phyloP scores from a whole-genome alignment of 2,329 filamentous ascomycete genomes.

The Cordyceps pruinosa region DNA sequence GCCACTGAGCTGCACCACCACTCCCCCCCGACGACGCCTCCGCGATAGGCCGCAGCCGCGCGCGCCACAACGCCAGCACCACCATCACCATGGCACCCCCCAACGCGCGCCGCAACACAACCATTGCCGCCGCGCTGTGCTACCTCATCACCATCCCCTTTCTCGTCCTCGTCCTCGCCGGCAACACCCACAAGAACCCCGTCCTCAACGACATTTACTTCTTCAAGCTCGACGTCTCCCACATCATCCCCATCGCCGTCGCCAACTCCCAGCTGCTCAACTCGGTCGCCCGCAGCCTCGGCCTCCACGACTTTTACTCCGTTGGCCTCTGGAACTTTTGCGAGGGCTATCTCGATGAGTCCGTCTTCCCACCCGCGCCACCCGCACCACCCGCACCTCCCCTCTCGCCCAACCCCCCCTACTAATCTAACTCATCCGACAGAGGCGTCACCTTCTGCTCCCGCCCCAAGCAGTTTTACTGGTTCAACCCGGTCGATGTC shows the following conservation, averaged over 20 bases:
- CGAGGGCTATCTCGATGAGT: slow-evolving; percentile 69
- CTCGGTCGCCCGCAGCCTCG: slow-evolving; percentile 77
- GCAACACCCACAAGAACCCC: slow-evolving; percentile 57
- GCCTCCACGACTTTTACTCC: slow-evolving; percentile 90
- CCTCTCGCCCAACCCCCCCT: not conserved
- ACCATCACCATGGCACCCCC: slow-evolving; percentile 19
- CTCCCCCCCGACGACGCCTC: not conserved
- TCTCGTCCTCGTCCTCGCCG: slow-evolving; percentile 71
- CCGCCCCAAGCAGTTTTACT: slow-evolving; percentile 62
- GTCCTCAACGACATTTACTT: slow-evolving; percentile 71
- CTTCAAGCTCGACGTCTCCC: slow-evolving; percentile 72
- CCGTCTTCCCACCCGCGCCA: slow-evolving; percentile 20
- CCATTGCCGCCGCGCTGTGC: slow-evolving; percentile 57
- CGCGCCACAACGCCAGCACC: not conserved
- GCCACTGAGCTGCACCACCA: not conserved
- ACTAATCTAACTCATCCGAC: not conserved
- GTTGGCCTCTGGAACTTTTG: slow-evolving; percentile 90
- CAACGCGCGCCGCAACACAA: slow-evolving; percentile 47
- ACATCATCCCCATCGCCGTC: slow-evolving; percentile 69
- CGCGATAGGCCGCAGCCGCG: not conserved
- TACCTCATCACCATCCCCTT: slow-evolving; percentile 73
- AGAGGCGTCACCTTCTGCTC: slow-evolving; percentile 74
- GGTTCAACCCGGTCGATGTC: slow-evolving; percentile 86
- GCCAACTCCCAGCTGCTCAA: slow-evolving; percentile 73
- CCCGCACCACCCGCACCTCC: not conserved